Evolutionary conservation across 352 stramenopile species (phyloP).

Genomic region (Globisporangium okanoganense): DNA sequence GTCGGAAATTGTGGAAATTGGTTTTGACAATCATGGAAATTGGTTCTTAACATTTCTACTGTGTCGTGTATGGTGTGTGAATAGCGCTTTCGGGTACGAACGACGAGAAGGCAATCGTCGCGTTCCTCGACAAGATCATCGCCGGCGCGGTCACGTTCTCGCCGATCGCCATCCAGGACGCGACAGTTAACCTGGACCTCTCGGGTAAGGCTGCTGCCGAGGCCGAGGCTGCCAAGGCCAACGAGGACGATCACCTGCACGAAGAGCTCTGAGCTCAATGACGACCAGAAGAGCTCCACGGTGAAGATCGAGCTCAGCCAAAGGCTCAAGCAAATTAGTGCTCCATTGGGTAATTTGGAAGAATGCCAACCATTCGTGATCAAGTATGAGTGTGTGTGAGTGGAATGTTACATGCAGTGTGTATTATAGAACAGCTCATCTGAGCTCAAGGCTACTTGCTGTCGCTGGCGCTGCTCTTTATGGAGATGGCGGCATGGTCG

Average conservation of each 20-base stretch:
- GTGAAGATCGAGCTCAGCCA: background rate
- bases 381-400: background rate
- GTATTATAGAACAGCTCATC: background rate
- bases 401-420: background rate
- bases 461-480: background rate
- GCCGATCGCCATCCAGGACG: constrained; percentile 7
- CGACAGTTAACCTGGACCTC: constrained; percentile 10
- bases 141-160: constrained; percentile 53
- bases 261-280: constrained; percentile 1
- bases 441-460: background rate
- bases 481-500: background rate
- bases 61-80: constrained; percentile 6
- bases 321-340: background rate
- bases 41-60: background rate
- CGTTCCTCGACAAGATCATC: constrained; percentile 63
- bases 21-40: too few relatives aligned
- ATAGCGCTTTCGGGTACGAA: constrained; percentile 30
- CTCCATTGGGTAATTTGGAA: background rate
- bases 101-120: constrained; percentile 31
- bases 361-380: background rate
- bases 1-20: background rate
- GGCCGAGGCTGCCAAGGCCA: background rate
- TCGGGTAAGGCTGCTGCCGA: background rate
- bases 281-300: background rate
- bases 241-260: background rate